These are phyloP conservation scores for Tulasnella sp. DNA, from an alignment of 768 basidiomycete species.

Conservation along the genomic window DNA sequence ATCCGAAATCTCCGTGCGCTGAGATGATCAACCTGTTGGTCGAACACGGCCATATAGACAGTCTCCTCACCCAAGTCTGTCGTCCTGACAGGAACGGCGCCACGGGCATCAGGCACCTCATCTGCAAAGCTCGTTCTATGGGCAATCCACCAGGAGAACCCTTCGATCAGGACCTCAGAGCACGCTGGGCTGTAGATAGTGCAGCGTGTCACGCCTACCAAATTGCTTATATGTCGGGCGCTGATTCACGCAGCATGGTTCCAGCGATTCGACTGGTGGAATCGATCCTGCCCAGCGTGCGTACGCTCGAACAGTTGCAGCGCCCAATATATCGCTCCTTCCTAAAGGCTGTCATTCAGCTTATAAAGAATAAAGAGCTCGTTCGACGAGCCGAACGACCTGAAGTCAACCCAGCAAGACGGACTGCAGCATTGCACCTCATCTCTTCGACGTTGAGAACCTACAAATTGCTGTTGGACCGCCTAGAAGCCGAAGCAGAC, in stretches of 20 bases:
- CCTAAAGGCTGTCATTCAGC: background rate
- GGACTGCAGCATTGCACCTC: background rate
- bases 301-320: background rate
- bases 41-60: background rate
- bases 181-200: background rate
- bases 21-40: background rate
- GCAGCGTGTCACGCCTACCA: background rate
- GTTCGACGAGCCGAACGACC: background rate
- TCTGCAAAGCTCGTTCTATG: background rate
- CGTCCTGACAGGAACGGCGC: background rate
- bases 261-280: background rate
- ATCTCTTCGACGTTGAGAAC: background rate
- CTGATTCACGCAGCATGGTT: background rate
- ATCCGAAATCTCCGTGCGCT: background rate
- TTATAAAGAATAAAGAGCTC: background rate
- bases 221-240: background rate
- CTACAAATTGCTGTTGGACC: background rate
- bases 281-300: background rate
- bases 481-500: background rate
- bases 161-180: background rate
- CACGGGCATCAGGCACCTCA: background rate
- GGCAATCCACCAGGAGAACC: background rate
- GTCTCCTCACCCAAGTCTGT: background rate
- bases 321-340: background rate
- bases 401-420: background rate